phyloP scores from a whole-genome alignment of 1,284 basidiomycete genomes.

The Ganoderma sinense region DNA sequence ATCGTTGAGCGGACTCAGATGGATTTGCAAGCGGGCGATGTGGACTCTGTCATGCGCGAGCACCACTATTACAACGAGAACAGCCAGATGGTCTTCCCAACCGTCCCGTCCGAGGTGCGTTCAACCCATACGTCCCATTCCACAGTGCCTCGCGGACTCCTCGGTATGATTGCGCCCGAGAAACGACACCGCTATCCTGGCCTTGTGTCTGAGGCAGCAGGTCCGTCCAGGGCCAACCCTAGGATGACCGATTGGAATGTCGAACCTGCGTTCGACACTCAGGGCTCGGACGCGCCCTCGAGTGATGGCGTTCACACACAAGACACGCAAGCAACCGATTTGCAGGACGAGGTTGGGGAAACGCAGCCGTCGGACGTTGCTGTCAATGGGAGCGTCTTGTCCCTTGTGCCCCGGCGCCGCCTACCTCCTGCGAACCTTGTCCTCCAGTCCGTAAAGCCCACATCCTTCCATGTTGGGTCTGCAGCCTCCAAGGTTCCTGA shows the following conservation, averaged over 20 bases:
- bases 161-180: slow-evolving; percentile 18
- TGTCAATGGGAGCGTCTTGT: slow-evolving; percentile 18
- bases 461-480: background rate
- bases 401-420: slow-evolving; percentile 16
- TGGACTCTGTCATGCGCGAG: slow-evolving; percentile 7
- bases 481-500: background rate
- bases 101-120: slow-evolving; percentile 19
- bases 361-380: slow-evolving; percentile 35
- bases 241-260: background rate
- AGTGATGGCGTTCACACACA: slow-evolving; percentile 1
- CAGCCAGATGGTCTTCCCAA: slow-evolving; percentile 21
- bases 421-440: slow-evolving; percentile 23
- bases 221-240: background rate
- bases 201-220: background rate
- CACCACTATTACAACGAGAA: slow-evolving; percentile 21
- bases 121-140: slow-evolving; percentile 16
- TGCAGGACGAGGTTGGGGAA: slow-evolving; percentile 6
- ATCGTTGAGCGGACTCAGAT: slow-evolving; percentile 11
- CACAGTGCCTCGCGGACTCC: slow-evolving; percentile 8
- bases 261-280: slow-evolving; percentile 4
- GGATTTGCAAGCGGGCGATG: background rate
- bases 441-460: slow-evolving; percentile 8
- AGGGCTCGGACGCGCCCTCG: slow-evolving; percentile 5
- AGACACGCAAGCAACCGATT: slow-evolving; percentile 21
- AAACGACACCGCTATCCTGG: slow-evolving; percentile 25